phyloP scores from a whole-genome alignment of 2,329 filamentous ascomycete species.

The Cladosporium austrohemisphaericum region DNA sequence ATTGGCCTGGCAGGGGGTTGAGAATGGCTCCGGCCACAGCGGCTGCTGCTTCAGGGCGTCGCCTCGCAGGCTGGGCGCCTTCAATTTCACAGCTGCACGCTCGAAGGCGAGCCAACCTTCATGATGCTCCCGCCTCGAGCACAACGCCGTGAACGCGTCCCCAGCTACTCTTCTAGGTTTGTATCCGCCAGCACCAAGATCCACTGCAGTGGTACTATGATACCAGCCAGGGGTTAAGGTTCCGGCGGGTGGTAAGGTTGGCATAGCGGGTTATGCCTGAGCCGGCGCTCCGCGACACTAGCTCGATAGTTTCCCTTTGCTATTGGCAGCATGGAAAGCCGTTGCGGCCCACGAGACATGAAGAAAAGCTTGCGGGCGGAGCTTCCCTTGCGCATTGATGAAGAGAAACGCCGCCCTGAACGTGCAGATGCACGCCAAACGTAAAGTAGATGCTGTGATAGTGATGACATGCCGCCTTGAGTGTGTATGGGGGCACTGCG shows the following conservation, averaged over 20 bases:
- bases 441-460: not conserved
- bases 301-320: not conserved
- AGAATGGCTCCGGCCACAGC: not conserved
- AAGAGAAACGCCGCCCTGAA: not conserved
- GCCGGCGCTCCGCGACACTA: constrained; percentile 13
- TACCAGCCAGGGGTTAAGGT: constrained; percentile 14
- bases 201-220: constrained; percentile 7
- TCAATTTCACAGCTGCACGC: too few relatives aligned
- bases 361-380: constrained; percentile 11
- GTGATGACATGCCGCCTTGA: not conserved
- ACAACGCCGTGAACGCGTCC: not conserved
- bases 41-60: not conserved
- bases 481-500: not conserved
- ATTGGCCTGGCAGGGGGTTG: not conserved
- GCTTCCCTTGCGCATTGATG: not conserved
- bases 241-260: constrained; percentile 11
- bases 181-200: not conserved
- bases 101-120: too few relatives aligned
- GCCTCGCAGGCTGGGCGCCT: too few relatives aligned
- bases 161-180: not conserved
- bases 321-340: not conserved
- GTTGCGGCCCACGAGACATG: constrained; percentile 2
- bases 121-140: too few relatives aligned
- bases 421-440: not conserved
- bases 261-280: constrained; percentile 3